Conservation (phyloP, 305 asterid species). For the Fraxinus latifolia region DNA sequence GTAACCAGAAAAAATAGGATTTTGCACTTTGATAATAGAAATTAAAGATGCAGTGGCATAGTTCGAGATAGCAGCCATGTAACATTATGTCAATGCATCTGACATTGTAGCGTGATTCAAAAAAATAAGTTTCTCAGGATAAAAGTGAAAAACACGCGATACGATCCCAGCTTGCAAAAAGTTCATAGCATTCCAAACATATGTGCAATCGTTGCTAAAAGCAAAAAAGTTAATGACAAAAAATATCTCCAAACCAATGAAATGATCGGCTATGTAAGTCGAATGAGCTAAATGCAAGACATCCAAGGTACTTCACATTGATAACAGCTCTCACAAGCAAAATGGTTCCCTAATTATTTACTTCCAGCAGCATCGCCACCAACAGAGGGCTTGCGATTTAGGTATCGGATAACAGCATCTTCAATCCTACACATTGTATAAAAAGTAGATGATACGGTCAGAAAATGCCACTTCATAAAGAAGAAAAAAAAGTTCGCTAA, state of each 20-base stretch:
- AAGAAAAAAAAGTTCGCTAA: background rate
- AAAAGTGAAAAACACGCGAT: background rate
- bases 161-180: background rate
- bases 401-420: constrained; percentile 72
- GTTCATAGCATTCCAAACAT: constrained; percentile 16
- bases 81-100: background rate
- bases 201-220: constrained; percentile 29
- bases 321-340: constrained; percentile 16
- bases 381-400: constrained; percentile 60
- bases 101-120: background rate
- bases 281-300: constrained; percentile 11
- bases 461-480: constrained; percentile 10
- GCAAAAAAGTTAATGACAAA: constrained; percentile 17
- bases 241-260: constrained; percentile 23
- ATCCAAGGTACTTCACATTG: constrained; percentile 14
- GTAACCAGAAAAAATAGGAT: background rate
- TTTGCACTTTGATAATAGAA: background rate
- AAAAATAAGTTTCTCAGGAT: background rate
- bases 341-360: constrained; percentile 37
- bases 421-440: constrained; percentile 50
- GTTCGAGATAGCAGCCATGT: background rate
- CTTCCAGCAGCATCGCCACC: constrained; percentile 50
- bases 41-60: background rate
- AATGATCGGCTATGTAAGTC: background rate
- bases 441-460: constrained; percentile 15